These are phyloP conservation scores for Chaetomiaceae sp. DNA, from an alignment of 2,329 filamentous ascomycete genomes.

Conservation along the genomic window DNA sequence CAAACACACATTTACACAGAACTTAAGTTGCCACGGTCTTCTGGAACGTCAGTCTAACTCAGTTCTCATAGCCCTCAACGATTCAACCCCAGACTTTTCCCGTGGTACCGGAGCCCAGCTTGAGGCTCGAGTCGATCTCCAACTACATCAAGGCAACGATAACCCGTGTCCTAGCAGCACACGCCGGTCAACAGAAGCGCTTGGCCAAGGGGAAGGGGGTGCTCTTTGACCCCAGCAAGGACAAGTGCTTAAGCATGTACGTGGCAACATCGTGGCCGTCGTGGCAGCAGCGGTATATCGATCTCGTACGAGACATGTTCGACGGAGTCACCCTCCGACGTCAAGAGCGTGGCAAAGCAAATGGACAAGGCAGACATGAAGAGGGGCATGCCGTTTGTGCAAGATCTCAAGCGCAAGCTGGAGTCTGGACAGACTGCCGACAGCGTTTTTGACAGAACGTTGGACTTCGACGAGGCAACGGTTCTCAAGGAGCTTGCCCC, in stretches of 20 bases:
- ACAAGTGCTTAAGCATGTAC: constrained; percentile 72
- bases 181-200: constrained; percentile 74
- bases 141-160: too few relatives aligned
- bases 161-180: too few relatives aligned
- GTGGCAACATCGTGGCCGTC: constrained; percentile 67
- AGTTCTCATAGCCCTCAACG: too few relatives aligned
- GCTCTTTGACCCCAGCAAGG: constrained; percentile 28
- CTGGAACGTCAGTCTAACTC: too few relatives aligned
- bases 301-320: constrained; percentile 51
- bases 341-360: constrained; percentile 67
- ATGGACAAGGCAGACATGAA: constrained; percentile 80
- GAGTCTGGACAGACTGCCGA: too few relatives aligned
- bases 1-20: too few relatives aligned
- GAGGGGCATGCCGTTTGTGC: constrained; percentile 91
- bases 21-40: too few relatives aligned
- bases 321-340: constrained; percentile 27
- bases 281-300: constrained; percentile 85
- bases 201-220: constrained; percentile 79
- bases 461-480: constrained; percentile 71
- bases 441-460: too few relatives aligned
- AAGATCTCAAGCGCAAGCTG: constrained; percentile 74
- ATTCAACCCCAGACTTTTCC: too few relatives aligned
- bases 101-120: too few relatives aligned
- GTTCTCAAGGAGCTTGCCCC: constrained; percentile 69
- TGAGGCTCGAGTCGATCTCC: too few relatives aligned